Evolutionary conservation across 345 rosid genomes (phyloP), one percentile per base, ranked within the genome.

Genomic region (Linum usitatissimum): DNA sequence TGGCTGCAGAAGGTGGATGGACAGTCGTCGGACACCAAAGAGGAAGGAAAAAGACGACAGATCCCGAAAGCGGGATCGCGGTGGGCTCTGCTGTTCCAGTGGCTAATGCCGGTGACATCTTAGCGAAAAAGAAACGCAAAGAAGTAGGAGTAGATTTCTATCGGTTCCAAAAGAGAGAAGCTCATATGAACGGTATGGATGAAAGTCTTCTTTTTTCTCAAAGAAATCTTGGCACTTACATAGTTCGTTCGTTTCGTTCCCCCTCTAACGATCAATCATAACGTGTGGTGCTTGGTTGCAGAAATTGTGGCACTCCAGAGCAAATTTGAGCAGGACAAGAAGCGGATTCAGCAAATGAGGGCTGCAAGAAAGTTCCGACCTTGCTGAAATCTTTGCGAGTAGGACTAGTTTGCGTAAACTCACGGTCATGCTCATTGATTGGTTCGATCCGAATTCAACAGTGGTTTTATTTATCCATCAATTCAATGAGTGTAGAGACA

Each of bases 1-100:
- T 67, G 64, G 88, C 83, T 60, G 87, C 90, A 38, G 97, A 88
- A 71, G 99, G 90, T 56, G 99, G 97, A 36, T 93, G 97, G 99
- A 90, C 94, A 38, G 97, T 90, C 66, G 99, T 90, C 5, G 79
- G 71, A 21, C 99, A 90, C 73, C 95, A 86, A 61, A 93, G 86
- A 79, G 97, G 99, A 73, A 87, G 97, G 83, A 93, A 93, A 69
- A 93, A 87, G 68, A 84, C 89, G 5, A 81, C 86, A 57, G 99
- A 90, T 20, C 10, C 83, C 49, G 92, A 87, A 71, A 78, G 81
- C 54, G 99, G 97, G 81, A 80, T 73, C 66, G 73, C 84, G 3
- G 95, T 90, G 59, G 95, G 96, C 56, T 88, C 97, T 40, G 86
- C 80, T 64, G 78, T 92, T 69, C 90, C 79, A 67, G 83, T 87